Evolutionary conservation across 2,329 filamentous ascomycete species (phyloP).

Genomic region (Gaeumannomyces tritici): DNA sequence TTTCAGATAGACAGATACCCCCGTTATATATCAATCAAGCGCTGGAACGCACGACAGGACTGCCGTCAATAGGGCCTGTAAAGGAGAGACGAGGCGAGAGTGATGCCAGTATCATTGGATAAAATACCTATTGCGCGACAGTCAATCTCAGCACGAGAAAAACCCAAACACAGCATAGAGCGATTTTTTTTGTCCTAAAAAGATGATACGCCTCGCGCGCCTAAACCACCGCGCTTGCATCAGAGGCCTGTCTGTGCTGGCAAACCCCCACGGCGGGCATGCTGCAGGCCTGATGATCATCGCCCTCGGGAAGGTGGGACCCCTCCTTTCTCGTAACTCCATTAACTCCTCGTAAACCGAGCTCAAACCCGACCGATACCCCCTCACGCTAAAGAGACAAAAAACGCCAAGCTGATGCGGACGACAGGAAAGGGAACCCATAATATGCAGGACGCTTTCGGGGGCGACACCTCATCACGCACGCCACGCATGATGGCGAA

Average conservation of each 20-base stretch:
- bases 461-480: background rate
- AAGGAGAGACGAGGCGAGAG: too few relatives aligned
- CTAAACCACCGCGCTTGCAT: background rate
- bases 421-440: background rate
- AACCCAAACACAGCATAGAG: too few relatives aligned
- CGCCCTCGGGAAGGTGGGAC: too few relatives aligned
- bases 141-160: too few relatives aligned
- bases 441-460: background rate
- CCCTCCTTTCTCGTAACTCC: background rate
- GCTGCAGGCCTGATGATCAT: too few relatives aligned
- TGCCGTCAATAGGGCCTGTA: too few relatives aligned
- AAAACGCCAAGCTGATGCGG: background rate
- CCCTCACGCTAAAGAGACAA: background rate
- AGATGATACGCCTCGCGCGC: background rate
- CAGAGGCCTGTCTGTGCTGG: background rate
- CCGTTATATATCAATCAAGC: too few relatives aligned
- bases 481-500: background rate
- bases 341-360: conserved; percentile 1
- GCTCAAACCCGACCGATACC: background rate
- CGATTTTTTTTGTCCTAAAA: background rate
- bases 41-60: too few relatives aligned
- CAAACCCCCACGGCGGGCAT: background rate
- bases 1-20: too few relatives aligned
- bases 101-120: too few relatives aligned
- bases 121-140: too few relatives aligned